Evolutionary conservation across 2,329 filamentous ascomycete species (phyloP), one percentile per base, ranked within the genome.

Genomic region (Verticillium alfalfae): DNA sequence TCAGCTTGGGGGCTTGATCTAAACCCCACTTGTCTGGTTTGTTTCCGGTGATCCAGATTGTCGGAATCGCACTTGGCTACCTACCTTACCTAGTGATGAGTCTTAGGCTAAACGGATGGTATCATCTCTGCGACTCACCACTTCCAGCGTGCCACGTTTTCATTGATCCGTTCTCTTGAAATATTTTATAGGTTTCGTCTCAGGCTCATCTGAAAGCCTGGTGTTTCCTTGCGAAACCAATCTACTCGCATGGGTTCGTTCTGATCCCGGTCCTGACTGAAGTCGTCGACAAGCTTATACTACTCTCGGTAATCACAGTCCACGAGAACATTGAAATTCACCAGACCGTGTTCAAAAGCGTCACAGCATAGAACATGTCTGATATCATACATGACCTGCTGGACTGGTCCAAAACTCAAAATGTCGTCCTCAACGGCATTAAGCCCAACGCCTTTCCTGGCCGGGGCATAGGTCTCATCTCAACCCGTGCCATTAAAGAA

Each of bases 381-480:
- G 64, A 66, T 9, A 61, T 61, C 8, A 69, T 71, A 31, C 75
- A 83, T 34, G 75, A 78, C 9, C 90, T 96, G 63, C 79, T 88
- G 2, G 69, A 81, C 63, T 96, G 92, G 91, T 88, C 89, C 1
- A 72, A 79, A 54, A 74, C 76, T 1, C 81, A 86, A 62, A 90
- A 90, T 15, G 83, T 96, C 34, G 75, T 81, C 39, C 83, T 92
- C 66, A 81, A 88, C 67, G 88, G 87, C 34, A 85, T 96, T 57
- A 78, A 79, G 2, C 88, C 92, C 5, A 82, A 86, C 49, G 79
- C 79, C 45, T 87, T 96, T 16, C 84, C 88, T 6, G 89, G 88
- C 1, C 83, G 90, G 60, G 93, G 93, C 34, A 83, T 95, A 60
- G 93, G 93, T 56, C 87, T 97, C 61, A 81, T 93, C 58, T 89